Evolutionary conservation across 2,329 filamentous ascomycete genomes (phyloP), one percentile per base, ranked within the genome.

Genomic region (Pseudopyricularia javanii): DNA sequence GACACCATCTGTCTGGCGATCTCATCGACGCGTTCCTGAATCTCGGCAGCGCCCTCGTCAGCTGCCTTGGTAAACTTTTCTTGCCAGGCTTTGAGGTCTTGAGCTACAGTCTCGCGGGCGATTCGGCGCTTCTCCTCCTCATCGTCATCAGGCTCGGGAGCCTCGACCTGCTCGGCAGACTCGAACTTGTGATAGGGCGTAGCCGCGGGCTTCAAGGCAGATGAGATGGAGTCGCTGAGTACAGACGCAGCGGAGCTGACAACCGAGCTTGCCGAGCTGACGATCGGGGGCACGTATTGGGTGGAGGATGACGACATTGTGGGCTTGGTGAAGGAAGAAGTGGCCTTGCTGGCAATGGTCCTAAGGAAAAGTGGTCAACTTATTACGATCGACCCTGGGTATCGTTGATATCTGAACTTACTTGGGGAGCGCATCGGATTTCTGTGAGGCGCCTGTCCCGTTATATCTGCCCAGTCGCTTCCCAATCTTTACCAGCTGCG

Each of bases 401-500:
- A n/a, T n/a, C n/a, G n/a, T n/a, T n/a, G n/a, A 32, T 28, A 17
- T 17, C 15, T 12, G 26, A 54, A 54, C 45, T 57, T 58, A 49
- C 50, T 54, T 54, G 8, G 59, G 59, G 24, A 59, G 50, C 49
- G 54, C 9, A 5, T 47, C 50, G 6, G 50, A 33, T 7, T 69
- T 72, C 12, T 57, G 57, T 1, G 56, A 50, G 22, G 52, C 53
- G 32, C 61, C 58, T 54, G 68, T 71, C 20, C 79, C 76, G 58
- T 75, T 83, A 67, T 90, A 88, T 49, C 86, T 76, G 40, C 90
- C 91, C 11, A 98, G 78, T 47, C 91, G 83, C 70, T 96, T 86
- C 12, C 88, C 88, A 61, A 98, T 97, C 61, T 90, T 88, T 54
- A 91, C 80, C 14, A 98, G 76, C 68, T 98, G 94, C 14, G 94